These are phyloP conservation scores for Talaromyces sp. DNA, from an alignment of 2,329 filamentous ascomycete genomes.

Conservation along the genomic window DNA sequence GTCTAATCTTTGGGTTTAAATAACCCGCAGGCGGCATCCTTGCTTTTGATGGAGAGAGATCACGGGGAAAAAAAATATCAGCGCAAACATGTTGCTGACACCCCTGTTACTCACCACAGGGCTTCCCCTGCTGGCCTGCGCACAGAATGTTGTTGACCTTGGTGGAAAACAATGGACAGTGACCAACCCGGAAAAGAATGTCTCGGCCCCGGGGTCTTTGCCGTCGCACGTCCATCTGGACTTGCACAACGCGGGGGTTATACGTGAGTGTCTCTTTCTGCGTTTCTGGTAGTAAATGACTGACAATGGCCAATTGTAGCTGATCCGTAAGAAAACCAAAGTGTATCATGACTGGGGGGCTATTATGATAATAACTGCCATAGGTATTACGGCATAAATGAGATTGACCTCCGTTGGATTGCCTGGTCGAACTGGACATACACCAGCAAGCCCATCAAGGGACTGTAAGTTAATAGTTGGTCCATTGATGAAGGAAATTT, in stretches of 20 bases:
- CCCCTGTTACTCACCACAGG: conserved; percentile 4
- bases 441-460: conserved; percentile 42
- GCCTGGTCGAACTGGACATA: conserved; percentile 60
- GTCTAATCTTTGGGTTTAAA: not conserved
- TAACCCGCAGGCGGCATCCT: not conserved
- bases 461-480: conserved; percentile 30
- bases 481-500: not conserved
- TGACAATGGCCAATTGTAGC: conserved; percentile 17
- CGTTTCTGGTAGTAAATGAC: not conserved
- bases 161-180: conserved; percentile 43
- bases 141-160: conserved; percentile 38
- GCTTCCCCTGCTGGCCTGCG: conserved; percentile 15
- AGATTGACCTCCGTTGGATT: conserved; percentile 59
- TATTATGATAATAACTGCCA: not conserved
- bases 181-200: conserved; percentile 43
- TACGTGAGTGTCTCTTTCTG: conserved; percentile 35
- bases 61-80: not conserved
- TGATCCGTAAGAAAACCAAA: conserved; percentile 26
- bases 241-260: conserved; percentile 49
- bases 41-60: not conserved
- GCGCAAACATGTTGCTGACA: not conserved
- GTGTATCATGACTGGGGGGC: not conserved
- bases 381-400: conserved; percentile 53
- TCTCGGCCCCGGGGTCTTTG: conserved; percentile 51
- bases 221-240: conserved; percentile 60